Conservation (phyloP, 148 eudicot genomes). For the Vaccinium macrocarpon region DNA sequence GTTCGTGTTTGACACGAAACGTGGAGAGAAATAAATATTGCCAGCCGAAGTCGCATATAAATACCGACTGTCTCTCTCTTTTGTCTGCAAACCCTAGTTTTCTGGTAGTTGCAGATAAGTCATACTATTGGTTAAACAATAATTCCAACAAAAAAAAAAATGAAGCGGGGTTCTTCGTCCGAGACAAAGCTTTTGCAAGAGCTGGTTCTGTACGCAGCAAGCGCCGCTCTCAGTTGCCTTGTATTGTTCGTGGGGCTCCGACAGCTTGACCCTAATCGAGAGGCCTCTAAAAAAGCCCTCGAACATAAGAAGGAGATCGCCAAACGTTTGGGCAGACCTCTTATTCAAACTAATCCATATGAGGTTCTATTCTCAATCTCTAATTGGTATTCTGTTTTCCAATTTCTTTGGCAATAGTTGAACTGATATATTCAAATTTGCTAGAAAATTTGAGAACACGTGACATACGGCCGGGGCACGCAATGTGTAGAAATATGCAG, state of each 20-base stretch:
- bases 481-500: not conserved
- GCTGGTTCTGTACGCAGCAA: constrained; percentile 76
- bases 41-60: not conserved
- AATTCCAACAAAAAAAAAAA: not conserved
- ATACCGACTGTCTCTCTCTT: not conserved
- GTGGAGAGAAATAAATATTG: not conserved
- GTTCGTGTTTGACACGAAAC: not conserved
- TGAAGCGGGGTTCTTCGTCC: constrained; percentile 31
- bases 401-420: not conserved
- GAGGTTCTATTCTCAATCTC: constrained; percentile 45
- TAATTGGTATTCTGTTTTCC: not conserved
- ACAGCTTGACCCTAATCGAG: constrained; percentile 88
- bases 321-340: constrained; percentile 80
- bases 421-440: not conserved
- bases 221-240: constrained; percentile 81
- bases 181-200: constrained; percentile 69
- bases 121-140: not conserved
- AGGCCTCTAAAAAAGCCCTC: constrained; percentile 76
- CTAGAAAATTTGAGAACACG: not conserved
- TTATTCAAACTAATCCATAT: constrained; percentile 70
- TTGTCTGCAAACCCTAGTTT: not conserved
- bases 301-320: constrained; percentile 80
- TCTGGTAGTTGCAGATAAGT: not conserved
- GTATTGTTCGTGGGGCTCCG: constrained; percentile 67
- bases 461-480: not conserved